Evolutionary conservation across 805 yeast genomes (phyloP).

Genomic region (Metschnikowia cubensis): DNA sequence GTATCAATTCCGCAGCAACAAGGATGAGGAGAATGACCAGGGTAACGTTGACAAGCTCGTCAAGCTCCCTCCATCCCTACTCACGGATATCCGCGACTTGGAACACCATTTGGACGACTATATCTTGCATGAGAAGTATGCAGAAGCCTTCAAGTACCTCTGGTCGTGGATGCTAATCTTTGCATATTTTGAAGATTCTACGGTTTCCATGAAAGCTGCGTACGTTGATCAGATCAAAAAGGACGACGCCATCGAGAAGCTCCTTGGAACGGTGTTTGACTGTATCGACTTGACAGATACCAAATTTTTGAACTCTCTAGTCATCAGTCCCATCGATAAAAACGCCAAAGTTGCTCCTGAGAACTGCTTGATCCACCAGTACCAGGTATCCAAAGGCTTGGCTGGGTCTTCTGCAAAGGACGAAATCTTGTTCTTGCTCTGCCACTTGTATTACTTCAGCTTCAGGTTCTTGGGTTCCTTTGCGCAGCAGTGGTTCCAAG

Average conservation of each 20-base stretch:
- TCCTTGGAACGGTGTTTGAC: slow-evolving; percentile 59
- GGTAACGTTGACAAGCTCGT: slow-evolving; percentile 17
- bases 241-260: slow-evolving; percentile 40
- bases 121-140: slow-evolving; percentile 7
- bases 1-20: slow-evolving; percentile 49
- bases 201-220: slow-evolving; percentile 57
- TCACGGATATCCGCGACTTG: slow-evolving; percentile 28
- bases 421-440: slow-evolving; percentile 39
- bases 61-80: slow-evolving; percentile 38
- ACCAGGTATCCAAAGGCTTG: slow-evolving; percentile 20
- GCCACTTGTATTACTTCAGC: slow-evolving; percentile 50
- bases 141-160: slow-evolving; percentile 39
- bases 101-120: slow-evolving; percentile 25
- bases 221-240: slow-evolving; percentile 55
- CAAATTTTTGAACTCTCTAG: slow-evolving; percentile 20
- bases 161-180: slow-evolving; percentile 70
- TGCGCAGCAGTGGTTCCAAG: slow-evolving; percentile 66
- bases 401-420: slow-evolving; percentile 20
- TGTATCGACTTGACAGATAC: slow-evolving; percentile 42
- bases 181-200: slow-evolving; percentile 57
- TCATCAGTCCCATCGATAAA: slow-evolving; percentile 14
- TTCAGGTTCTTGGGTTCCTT: slow-evolving; percentile 52
- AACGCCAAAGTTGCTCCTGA: slow-evolving; percentile 11
- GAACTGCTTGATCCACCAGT: slow-evolving; percentile 20
- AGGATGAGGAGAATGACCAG: slow-evolving; percentile 19